Percentiles rank a stretch among this genome's conserved stretches.
Conservation (phyloP, 441 rosid genomes). For the Euphorbia celastroides region DNA sequence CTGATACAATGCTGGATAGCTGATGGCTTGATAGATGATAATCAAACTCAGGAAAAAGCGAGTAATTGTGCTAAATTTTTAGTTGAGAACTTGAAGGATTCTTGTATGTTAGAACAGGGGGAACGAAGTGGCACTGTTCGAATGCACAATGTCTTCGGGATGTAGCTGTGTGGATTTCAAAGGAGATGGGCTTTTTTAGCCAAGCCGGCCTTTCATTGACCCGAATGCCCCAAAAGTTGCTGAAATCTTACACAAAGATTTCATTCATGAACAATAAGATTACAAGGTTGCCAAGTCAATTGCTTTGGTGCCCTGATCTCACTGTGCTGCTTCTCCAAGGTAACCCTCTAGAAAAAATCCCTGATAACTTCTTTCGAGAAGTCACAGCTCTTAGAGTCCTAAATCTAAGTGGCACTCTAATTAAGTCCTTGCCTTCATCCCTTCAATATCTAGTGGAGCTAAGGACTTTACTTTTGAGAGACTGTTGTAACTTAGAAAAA, state of each 20-base stretch:
- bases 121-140: slow-evolving; percentile 20
- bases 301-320: slow-evolving; percentile 16
- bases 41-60: slow-evolving; percentile 24
- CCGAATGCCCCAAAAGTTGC: slow-evolving; percentile 12
- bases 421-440: slow-evolving; percentile 25
- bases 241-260: slow-evolving; percentile 13
- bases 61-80: slow-evolving; percentile 22
- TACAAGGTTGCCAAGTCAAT: slow-evolving; percentile 13
- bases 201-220: slow-evolving; percentile 11
- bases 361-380: slow-evolving; percentile 20
- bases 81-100: slow-evolving; percentile 31
- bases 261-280: slow-evolving; percentile 26
- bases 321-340: slow-evolving; percentile 30
- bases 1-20: slow-evolving; percentile 31
- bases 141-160: slow-evolving; percentile 34
- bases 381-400: slow-evolving; percentile 23
- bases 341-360: slow-evolving; percentile 31
- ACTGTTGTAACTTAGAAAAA: slow-evolving; percentile 26
- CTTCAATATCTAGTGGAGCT: slow-evolving; percentile 18
- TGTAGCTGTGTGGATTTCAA: slow-evolving; percentile 24
- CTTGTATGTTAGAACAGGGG: slow-evolving; percentile 34
- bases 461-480: slow-evolving; percentile 27
- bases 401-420: slow-evolving; percentile 27
- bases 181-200: slow-evolving; percentile 15
- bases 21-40: slow-evolving; percentile 23